Evolutionary conservation across 352 stramenopile species (phyloP), one percentile per base, ranked within the genome.

Genomic region (Pythium aristosporum): DNA sequence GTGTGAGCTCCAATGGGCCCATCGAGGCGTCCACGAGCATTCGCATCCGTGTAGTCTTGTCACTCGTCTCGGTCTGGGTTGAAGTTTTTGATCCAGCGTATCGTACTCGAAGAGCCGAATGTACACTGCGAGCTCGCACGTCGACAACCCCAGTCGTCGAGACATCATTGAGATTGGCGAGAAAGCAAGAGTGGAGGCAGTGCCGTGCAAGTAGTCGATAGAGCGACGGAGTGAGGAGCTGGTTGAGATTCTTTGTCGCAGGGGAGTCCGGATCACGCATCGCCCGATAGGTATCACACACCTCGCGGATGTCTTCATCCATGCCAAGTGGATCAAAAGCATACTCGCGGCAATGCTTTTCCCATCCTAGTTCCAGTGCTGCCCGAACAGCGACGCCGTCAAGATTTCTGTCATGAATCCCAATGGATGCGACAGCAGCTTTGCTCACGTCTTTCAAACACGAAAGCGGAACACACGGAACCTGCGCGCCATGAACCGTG

Each of bases 61-160:
- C 21, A 18, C 12, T 15, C 48, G n/a, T 28, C 18, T 20, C n/a
- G 30, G 5, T 61, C 16, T 44, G n/a, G 4, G 18, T 28, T 46
- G 30, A 30, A 10, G 28, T 48, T 20, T 44, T 53, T 7, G 52
- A 20, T 18, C 39, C 48, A 53, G 57, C 46, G 30, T 72, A 73
- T 12, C 77, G 75, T 52, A 90, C 64, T 4, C 83, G 77, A 48
- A 92, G n/a, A 12, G 83, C 80, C 16, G 80, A 92, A 65, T 90
- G 76, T 39, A 78, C 70, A 46, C 83, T 89, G 63, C 83, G 70
- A 30, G 77, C 65, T 28, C 68, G 71, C 48, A 83, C 64, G 58
- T 76, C 73, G 16, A 46, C 18, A 36, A 21, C 5, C 32, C 28
- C 52, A 9, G 32, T 21, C 2, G 30, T 50, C 6, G 32, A 13